Conservation (phyloP, 2,329 filamentous ascomycete genomes). For the Stylonectria norvegica region DNA sequence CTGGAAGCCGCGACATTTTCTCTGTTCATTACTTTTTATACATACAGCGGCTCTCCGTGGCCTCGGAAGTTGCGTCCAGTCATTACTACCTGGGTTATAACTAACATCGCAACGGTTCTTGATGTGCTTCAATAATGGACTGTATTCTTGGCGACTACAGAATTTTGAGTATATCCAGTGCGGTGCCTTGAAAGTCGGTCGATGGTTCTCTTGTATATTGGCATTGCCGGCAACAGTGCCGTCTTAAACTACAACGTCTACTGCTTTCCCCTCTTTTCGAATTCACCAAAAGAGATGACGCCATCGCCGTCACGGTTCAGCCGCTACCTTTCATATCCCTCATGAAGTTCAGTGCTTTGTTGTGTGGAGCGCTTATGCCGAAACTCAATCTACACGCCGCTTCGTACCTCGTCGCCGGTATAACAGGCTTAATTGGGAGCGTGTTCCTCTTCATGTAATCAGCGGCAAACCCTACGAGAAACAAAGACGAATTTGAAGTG, state of each 20-base stretch:
- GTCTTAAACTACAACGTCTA: too few relatives aligned
- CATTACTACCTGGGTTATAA: neutral
- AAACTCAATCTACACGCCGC: neutral
- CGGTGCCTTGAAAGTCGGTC: too few relatives aligned
- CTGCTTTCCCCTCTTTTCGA: too few relatives aligned
- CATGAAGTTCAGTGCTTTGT: neutral
- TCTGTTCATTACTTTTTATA: neutral
- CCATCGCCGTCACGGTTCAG: too few relatives aligned
- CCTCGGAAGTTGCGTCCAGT: neutral
- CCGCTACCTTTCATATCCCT: too few relatives aligned
- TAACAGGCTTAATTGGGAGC: neutral
- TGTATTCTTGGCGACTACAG: neutral
- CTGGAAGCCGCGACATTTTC: neutral
- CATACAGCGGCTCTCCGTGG: neutral
- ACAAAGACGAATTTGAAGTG: neutral
- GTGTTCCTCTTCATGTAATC: neutral
- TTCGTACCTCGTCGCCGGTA: neutral
- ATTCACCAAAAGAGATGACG: too few relatives aligned
- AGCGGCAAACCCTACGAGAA: neutral
- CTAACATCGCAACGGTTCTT: neutral
- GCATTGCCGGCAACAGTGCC: too few relatives aligned
- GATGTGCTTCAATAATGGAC: neutral
- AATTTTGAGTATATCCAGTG: neutral
- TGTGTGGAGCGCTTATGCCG: neutral
- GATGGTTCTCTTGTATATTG: too few relatives aligned